Percentiles rank a stretch among this genome's conserved stretches.
Conservation (phyloP, 352 stramenopile genomes). For the Globisporangium viniferum region DNA sequence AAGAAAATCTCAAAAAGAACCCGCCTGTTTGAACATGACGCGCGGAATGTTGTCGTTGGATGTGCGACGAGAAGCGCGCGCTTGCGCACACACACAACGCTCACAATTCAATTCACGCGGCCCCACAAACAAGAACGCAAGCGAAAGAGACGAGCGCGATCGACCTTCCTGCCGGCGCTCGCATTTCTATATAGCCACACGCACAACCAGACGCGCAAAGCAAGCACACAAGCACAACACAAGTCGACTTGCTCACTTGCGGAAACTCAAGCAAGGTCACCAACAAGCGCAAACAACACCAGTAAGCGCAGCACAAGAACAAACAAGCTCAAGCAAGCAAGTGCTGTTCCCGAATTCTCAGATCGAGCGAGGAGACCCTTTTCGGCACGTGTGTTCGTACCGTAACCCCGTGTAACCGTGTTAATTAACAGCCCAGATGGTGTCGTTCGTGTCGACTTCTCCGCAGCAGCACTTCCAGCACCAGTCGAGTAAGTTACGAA, state of each 20-base stretch:
- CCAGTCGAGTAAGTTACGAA: constrained; percentile 13
- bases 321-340: background rate
- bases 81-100: background rate
- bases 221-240: background rate
- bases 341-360: background rate
- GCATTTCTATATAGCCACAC: constrained; percentile 5
- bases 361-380: background rate
- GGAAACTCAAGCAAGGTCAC: background rate
- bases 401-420: constrained; percentile 3
- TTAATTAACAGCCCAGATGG: background rate
- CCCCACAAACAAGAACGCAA: background rate
- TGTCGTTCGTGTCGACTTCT: background rate
- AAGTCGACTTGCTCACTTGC: background rate
- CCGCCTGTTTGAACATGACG: background rate
- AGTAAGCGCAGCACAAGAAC: background rate
- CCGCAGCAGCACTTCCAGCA: background rate
- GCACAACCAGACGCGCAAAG: background rate
- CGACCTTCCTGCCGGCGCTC: background rate
- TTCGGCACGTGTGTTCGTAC: background rate
- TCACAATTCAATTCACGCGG: constrained; percentile 7
- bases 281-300: background rate
- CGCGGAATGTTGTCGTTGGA: background rate
- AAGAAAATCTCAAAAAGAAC: background rate
- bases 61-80: constrained; percentile 1
- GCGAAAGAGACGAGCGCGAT: constrained; percentile 6